Evolutionary conservation across 148 eudicot genomes (phyloP), one percentile per base, ranked within the genome.

Genomic region (Gaultheria prostrata): DNA sequence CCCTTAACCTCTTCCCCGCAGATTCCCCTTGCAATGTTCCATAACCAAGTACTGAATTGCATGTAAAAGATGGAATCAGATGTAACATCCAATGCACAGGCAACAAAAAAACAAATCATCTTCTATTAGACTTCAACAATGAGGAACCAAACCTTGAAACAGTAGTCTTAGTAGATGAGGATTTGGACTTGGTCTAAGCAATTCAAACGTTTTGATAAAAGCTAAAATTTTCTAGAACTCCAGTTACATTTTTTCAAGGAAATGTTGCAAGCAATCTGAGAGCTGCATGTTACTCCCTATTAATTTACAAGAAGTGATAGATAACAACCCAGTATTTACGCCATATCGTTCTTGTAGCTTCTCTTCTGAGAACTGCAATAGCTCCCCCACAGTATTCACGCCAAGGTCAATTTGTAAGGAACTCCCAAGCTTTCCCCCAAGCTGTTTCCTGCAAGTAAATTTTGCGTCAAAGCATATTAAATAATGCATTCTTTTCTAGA

Each of bases 351-450:
- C 98, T 86, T 95, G 98, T 71, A 95, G 94, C 92, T 93, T 95
- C 85, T 85, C 91, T 89, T 87, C 92, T 46, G 98, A 90, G 85
- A 92, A 95, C 86, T 91, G 92, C 88, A 93, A 88, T 30, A 94
- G 82, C 79, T 93, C 98, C 76, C 98, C 98, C 82, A 94, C 97
- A 82, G 98, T 93, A 56, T 89, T 90, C 78, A 92, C 89, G 82
- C 92, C 91, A 76, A 95, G 93, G 83, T 94, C 95, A 84, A 57
- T 87, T 87, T 91, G 94, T 90, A 94, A 88, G 82, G 98, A 90
- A 82, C 90, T 92, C 72, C 98, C 98, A 54, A 95, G 98, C 91
- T 95, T 95, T 79, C 98, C 98, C 39, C 98, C 98, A 71, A 95
- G 97, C 81, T 95, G 98, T 83, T 95, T 95, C 98, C 98, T 95